Conservation (phyloP, 257 asterid species). For the Solanum virginianum region DNA sequence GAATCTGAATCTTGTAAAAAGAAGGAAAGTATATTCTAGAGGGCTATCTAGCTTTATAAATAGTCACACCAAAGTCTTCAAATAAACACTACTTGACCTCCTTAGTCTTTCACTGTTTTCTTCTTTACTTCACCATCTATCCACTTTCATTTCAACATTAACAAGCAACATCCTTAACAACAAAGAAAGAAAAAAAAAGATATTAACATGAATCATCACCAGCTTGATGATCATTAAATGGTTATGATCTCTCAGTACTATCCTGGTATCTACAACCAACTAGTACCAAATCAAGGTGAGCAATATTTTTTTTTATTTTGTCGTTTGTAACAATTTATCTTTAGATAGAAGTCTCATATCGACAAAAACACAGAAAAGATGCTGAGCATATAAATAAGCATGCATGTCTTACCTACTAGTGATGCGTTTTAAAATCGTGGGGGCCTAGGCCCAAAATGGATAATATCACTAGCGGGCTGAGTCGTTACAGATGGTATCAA, state of each 20-base stretch:
- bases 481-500: no score
- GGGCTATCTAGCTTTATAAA: background rate
- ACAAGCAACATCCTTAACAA: background rate
- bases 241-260: slow-evolving; percentile 32
- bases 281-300: slow-evolving; percentile 27
- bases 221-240: slow-evolving; percentile 28
- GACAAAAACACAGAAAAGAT: no score
- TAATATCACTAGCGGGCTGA: no score
- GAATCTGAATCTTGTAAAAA: background rate
- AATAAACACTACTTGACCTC: background rate
- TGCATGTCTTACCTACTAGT: no score
- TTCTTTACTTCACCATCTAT: background rate
- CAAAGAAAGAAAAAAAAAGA: background rate
- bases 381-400: no score
- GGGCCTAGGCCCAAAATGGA: no score
- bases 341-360: no score
- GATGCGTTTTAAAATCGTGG: no score
- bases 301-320: background rate
- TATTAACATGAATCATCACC: slow-evolving; percentile 11
- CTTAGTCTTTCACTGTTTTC: background rate
- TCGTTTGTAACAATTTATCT: no score
- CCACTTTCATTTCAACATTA: background rate
- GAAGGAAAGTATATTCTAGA: background rate
- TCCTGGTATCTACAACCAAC: slow-evolving; percentile 17
- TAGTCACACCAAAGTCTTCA: background rate